Evolutionary conservation across 2,329 filamentous ascomycete species (phyloP), one percentile per base, ranked within the genome.

Genomic region (Monosporascus sp.): DNA sequence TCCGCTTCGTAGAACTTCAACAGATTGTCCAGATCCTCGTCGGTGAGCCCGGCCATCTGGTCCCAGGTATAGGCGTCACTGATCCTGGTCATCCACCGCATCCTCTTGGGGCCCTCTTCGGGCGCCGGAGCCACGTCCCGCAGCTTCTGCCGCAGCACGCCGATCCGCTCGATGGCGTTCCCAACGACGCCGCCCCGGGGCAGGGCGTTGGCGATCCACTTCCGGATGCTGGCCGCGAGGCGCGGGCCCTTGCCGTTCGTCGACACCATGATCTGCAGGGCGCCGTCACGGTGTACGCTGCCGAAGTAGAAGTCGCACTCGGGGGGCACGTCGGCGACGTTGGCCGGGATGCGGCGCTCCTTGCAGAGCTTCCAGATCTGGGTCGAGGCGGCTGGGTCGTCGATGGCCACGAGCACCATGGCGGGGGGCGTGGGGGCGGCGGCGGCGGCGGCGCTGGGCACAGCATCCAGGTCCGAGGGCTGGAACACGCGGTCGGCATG

Each of bases 221-320:
- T 82, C 51, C 93, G 78, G 49, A 99, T 88, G 48, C 92, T 86
- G 61, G 90, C 93, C 9, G 94, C 94, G 58, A 99, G 75, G 67
- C 93, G 86, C 0, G 94, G 94, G 0, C 94, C 94, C 68, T 96
- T 97, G 50, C 94, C 94, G 69, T 97, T 99, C 37, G 94, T 99
- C 74, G 89, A 95, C 62, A 99, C 93, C 94, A 99, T 99, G 65
- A 99, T 87, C 76, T 99, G 94, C 56, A 99, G 73, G 6, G 94
- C 94, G 0, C 94, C 94, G 69, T 99, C 94, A 49, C 94, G 87
- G 73, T 99, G 90, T 39, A 97, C 87, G 68, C 89, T 94, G 57
- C 94, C 94, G 74, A 99, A 99, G 78, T 97, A 99, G 69, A 99
- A 99, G 67, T 99, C 94, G 72, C 94, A 99, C 71, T 99, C 94